Evolutionary conservation across 169 alveolate genomes (phyloP).

Genomic region (Cryptosporidium ryanae): DNA sequence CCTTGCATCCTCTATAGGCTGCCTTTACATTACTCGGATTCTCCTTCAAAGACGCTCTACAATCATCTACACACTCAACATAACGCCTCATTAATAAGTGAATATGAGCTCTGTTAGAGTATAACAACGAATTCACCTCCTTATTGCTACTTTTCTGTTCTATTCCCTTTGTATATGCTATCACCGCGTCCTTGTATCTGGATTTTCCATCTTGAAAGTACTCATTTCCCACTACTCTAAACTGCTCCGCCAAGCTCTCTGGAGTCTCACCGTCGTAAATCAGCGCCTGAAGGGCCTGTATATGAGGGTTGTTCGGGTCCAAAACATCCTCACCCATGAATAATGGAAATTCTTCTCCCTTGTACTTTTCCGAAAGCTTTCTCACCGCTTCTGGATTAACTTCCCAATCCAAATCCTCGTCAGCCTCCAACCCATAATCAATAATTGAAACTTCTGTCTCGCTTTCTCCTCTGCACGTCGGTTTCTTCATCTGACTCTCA

Average conservation of each 20-base stretch:
- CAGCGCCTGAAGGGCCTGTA: slow-evolving; percentile 77
- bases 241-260: slow-evolving; percentile 68
- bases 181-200: slow-evolving; percentile 34
- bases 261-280: slow-evolving; percentile 77
- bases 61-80: slow-evolving; percentile 75
- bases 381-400: slow-evolving; percentile 75
- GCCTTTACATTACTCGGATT: slow-evolving; percentile 75
- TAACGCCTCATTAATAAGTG: slow-evolving; percentile 62
- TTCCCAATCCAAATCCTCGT: slow-evolving; percentile 77
- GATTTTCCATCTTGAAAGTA: slow-evolving; percentile 66
- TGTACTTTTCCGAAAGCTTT: slow-evolving; percentile 67
- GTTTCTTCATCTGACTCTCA: not conserved
- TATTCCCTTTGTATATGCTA: slow-evolving; percentile 68
- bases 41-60: slow-evolving; percentile 64
- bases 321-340: slow-evolving; percentile 76
- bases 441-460: not conserved
- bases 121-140: slow-evolving; percentile 58
- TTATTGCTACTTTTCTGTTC: slow-evolving; percentile 59
- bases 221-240: slow-evolving; percentile 48
- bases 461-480: not conserved
- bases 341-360: slow-evolving; percentile 73
- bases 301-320: slow-evolving; percentile 69
- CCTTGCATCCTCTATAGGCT: slow-evolving; percentile 72
- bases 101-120: slow-evolving; percentile 75
- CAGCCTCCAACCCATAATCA: not conserved